phyloP scores from a whole-genome alignment of 768 basidiomycete species.

The Amanita thiersii region DNA sequence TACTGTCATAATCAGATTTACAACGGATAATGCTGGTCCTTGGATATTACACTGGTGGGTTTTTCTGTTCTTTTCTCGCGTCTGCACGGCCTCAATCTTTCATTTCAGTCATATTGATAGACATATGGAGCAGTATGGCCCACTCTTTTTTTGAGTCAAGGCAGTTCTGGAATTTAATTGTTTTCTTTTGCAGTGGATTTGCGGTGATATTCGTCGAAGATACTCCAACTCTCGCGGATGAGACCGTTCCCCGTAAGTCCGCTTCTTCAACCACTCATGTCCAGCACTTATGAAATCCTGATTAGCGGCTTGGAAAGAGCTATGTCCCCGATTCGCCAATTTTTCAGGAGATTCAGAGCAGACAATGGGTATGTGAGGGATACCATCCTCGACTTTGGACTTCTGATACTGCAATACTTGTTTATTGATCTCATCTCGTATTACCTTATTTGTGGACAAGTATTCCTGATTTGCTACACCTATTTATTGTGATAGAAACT shows the following conservation, averaged over 20 bases:
- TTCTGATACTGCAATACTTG: too few species aligned
- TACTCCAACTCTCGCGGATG: conserved; percentile 12
- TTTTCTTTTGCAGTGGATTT: conserved; percentile 16
- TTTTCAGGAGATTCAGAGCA: too few species aligned
- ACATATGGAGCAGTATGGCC: conserved; percentile 41
- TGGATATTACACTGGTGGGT: conserved; percentile 34
- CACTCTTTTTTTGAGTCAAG: conserved; percentile 10
- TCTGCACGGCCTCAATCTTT: neutral
- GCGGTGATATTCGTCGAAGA: conserved; percentile 29
- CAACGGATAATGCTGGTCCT: conserved; percentile 56
- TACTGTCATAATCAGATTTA: conserved; percentile 46
- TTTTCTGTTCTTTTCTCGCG: neutral
- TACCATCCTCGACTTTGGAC: too few species aligned
- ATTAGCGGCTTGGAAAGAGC: too few species aligned
- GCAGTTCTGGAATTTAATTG: neutral
- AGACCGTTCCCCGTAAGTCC: conserved; percentile 18
- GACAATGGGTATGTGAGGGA: too few species aligned
- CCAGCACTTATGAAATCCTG: too few species aligned
- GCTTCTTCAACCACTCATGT: too few species aligned
- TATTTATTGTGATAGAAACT: too few species aligned
- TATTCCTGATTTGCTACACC: too few species aligned
- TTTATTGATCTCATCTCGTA: too few species aligned
- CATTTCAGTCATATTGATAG: conserved; percentile 11
- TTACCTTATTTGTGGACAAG: too few species aligned
- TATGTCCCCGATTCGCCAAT: too few species aligned